Percentiles rank a stretch among this genome's conserved stretches.
Conservation (phyloP, 2,329 filamentous ascomycete species). For the Chaetomiaceae sp. region DNA sequence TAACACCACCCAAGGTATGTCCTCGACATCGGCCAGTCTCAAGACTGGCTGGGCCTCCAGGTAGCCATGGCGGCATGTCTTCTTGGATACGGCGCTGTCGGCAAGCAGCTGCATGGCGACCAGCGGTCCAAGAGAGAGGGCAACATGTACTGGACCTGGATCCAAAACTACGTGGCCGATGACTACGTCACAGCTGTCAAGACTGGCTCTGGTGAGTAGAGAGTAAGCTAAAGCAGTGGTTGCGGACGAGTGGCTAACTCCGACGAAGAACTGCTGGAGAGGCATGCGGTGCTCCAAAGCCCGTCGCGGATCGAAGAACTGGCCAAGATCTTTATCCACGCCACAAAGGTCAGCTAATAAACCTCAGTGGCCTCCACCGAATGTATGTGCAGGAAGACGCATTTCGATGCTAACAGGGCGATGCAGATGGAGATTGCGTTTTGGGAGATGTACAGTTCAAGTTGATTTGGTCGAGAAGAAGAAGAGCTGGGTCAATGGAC, state of each 20-base stretch:
- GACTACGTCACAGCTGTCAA: conserved; percentile 72
- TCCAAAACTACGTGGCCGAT: conserved; percentile 79
- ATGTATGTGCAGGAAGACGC: neutral
- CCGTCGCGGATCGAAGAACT: conserved; percentile 74
- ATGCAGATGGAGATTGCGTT: conserved; percentile 66
- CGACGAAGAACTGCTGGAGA: conserved; percentile 71
- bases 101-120: conserved; percentile 62
- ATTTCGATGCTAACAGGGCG: conserved; percentile 18
- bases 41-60: conserved; percentile 85
- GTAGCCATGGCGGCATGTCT: conserved; percentile 81
- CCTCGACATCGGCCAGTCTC: conserved; percentile 79
- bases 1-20: conserved; percentile 56
- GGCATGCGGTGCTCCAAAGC: conserved; percentile 67
- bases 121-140: conserved; percentile 56
- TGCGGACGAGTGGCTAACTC: neutral
- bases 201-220: conserved; percentile 60
- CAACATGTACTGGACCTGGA: conserved; percentile 85
- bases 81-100: conserved; percentile 82
- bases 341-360: conserved; percentile 64
- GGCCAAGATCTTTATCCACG: conserved; percentile 77
- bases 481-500: no score
- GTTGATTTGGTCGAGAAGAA: no score
- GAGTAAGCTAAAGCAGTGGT: neutral
- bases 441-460: conserved; percentile 58
- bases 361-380: no score